Evolutionary conservation across 176 grass and related monocot species (phyloP).

Genomic region (Neostapfia colusana): DNA sequence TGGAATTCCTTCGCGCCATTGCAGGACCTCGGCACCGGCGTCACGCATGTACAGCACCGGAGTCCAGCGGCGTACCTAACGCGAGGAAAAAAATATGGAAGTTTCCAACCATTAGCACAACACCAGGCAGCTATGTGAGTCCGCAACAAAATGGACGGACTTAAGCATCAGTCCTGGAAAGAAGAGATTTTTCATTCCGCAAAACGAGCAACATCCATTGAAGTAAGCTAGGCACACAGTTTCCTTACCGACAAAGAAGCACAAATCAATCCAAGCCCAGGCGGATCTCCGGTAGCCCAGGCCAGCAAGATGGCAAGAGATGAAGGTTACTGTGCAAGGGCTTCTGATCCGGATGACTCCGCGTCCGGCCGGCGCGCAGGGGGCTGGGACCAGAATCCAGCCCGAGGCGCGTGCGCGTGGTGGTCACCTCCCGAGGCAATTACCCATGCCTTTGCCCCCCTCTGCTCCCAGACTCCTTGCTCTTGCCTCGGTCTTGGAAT

Average conservation of each 20-base stretch:
- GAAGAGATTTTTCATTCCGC: not conserved
- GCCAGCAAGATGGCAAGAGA: not conserved
- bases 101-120: not conserved
- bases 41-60: slow-evolving; percentile 44
- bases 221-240: not conserved
- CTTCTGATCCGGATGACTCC: slow-evolving; percentile 21
- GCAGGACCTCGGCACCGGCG: slow-evolving; percentile 22
- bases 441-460: not conserved
- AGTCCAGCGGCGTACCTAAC: slow-evolving; percentile 23
- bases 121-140: not conserved
- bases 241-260: slow-evolving; percentile 30
- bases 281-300: slow-evolving; percentile 25
- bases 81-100: not conserved
- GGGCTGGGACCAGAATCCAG: slow-evolving; percentile 34
- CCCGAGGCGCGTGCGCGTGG: slow-evolving; percentile 5
- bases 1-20: slow-evolving; percentile 86
- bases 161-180: not conserved
- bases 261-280: slow-evolving; percentile 1
- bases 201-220: not conserved
- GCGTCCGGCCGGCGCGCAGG: not conserved
- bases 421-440: slow-evolving; percentile 39
- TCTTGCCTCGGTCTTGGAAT: slow-evolving; percentile 5
- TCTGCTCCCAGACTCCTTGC: not conserved
- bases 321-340: not conserved
- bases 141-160: slow-evolving; percentile 1